Base-by-base conservation (phyloP, 2,329 filamentous ascomycete species). In the Ceratocystis cacaofunesta region DNA sequence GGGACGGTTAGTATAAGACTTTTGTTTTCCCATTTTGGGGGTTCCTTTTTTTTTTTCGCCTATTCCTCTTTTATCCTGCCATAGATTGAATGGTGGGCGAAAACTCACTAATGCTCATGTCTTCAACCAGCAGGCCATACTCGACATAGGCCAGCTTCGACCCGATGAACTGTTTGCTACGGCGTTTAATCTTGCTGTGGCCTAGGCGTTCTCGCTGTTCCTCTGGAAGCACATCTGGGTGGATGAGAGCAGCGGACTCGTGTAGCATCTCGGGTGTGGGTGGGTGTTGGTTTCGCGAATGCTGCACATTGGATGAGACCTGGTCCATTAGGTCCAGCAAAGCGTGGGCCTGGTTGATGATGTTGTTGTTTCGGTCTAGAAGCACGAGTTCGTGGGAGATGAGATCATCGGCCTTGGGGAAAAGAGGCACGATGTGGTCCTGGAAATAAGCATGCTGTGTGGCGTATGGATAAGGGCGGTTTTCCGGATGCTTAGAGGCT, bases 121-220 rank as follows among this genome's bases (percentile, higher is more conserved):
- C 87, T 68, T 86, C 86, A 61, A 92, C 81, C 2, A 92, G 75
- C 70, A 90, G 82, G 5, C 85, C 89, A 69, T 87, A 82, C 12
- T 80, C 78, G 15, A 66, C 65, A 41, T 79, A 76, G 72, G 76
- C 84, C 74, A 75, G 75, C 70, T 63, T 80, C 73, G 72, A 85
- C 72, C 76, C 78, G 61, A 73, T 74, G 69, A 81, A 82, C 68
- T 76, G 77, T 69, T 76, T 73, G 58, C 74, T 73, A 60, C 79
- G 78, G 25, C 70, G 68, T 60, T 65, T 61, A 17, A 69, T 43
- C 22, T 8, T 57, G 22, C 19, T 30, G 8, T 58, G 50, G 36
- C 44, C 36, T 2, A 52, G 19, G 63, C 50, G 36, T 15, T 65
- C 62, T 25, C 10, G 66, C 61, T 10, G 61, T 52, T 41, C 44